These are phyloP conservation scores for Diaporthe nobilis DNA, from an alignment of 2,329 filamentous ascomycete species.

Conservation along the genomic window DNA sequence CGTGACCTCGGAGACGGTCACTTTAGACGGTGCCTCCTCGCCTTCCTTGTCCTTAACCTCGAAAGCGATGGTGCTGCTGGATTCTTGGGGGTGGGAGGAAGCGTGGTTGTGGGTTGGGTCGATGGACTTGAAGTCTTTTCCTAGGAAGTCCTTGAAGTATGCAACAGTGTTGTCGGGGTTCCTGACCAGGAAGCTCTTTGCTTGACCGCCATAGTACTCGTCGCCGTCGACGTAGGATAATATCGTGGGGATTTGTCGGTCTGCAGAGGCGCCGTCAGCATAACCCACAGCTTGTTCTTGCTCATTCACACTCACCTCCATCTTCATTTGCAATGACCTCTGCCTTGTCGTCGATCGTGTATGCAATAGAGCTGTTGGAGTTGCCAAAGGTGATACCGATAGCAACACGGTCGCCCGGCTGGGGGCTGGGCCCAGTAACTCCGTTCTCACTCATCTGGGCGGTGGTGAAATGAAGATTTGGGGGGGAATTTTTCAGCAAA, in stretches of 20 bases:
- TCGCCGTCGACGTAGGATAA: conserved; percentile 96
- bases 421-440: conserved; percentile 58
- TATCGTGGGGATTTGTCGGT: conserved; percentile 96
- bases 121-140: conserved; percentile 96
- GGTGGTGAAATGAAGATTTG: not conserved
- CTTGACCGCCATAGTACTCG: conserved; percentile 96
- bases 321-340: conserved; percentile 99
- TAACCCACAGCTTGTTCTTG: not conserved
- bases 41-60: conserved; percentile 84
- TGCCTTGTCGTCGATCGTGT: conserved; percentile 91
- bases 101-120: conserved; percentile 96
- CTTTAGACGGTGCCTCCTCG: conserved; percentile 68
- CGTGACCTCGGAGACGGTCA: conserved; percentile 85
- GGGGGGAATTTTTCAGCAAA: not conserved
- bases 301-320: conserved; percentile 75
- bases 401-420: conserved; percentile 74
- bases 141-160: conserved; percentile 96
- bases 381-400: conserved; percentile 99
- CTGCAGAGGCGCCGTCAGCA: conserved; percentile 59
- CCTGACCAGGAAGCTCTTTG: conserved; percentile 92
- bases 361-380: conserved; percentile 97
- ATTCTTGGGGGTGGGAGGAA: conserved; percentile 88
- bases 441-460: conserved; percentile 62
- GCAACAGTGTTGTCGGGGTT: conserved; percentile 94
- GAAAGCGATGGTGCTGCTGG: conserved; percentile 82